phyloP scores from a whole-genome alignment of 345 rosid genomes.

The Heritiera fomes region DNA sequence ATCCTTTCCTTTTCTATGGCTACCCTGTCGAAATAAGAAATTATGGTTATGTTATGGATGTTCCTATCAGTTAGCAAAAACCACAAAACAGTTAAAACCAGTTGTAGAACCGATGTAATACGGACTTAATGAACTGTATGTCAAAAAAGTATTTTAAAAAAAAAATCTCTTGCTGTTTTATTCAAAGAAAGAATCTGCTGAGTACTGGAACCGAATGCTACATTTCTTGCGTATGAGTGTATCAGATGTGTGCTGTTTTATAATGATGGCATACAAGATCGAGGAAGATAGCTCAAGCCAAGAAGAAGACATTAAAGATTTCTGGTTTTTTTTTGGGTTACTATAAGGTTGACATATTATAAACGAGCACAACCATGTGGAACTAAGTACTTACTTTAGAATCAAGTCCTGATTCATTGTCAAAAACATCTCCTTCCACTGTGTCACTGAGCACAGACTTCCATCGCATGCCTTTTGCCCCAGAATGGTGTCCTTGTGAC shows the following conservation, averaged over 20 bases:
- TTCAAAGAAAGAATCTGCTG: not conserved
- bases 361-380: not conserved
- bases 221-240: not conserved
- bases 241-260: not conserved
- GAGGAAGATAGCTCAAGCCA: not conserved
- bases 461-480: conserved; percentile 16
- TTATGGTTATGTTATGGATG: not conserved
- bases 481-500: not conserved
- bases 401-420: conserved; percentile 9
- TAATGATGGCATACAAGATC: not conserved
- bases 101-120: not conserved
- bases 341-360: too few relatives aligned
- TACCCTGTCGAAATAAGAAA: not conserved
- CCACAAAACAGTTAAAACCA: not conserved
- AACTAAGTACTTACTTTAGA: conserved; percentile 11
- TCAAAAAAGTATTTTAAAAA: not conserved
- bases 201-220: not conserved
- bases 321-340: too few relatives aligned
- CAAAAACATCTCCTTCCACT: not conserved
- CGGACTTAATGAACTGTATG: not conserved
- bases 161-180: not conserved
- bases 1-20: not conserved
- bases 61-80: not conserved
- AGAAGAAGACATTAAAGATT: not conserved
- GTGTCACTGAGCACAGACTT: conserved; percentile 10